phyloP scores from a whole-genome alignment of 768 basidiomycete species.

The Termitomyces sp. region DNA sequence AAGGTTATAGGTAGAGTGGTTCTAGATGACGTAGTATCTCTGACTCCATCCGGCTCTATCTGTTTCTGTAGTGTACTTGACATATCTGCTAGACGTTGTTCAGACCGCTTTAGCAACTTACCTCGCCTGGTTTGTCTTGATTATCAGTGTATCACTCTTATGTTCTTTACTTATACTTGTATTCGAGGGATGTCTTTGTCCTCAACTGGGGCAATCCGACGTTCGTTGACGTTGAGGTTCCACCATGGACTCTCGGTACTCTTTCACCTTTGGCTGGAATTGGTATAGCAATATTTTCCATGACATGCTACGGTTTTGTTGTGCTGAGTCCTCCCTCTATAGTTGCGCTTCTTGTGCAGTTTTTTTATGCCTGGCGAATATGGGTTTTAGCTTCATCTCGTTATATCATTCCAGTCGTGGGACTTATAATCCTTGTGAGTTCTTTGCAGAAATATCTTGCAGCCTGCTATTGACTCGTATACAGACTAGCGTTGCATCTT shows the following conservation, averaged over 20 bases:
- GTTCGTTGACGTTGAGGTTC: neutral
- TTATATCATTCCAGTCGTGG: neutral
- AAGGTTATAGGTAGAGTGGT: neutral
- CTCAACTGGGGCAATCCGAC: neutral
- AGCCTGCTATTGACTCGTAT: neutral
- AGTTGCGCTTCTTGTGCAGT: neutral
- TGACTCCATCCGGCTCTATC: slow-evolving; percentile 2
- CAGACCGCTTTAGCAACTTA: neutral
- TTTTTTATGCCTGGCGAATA: neutral
- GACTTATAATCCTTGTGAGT: neutral
- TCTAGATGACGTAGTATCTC: neutral
- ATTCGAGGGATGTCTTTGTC: neutral
- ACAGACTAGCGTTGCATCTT: neutral
- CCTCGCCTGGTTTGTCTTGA: neutral
- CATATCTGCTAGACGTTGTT: neutral
- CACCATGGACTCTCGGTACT: neutral
- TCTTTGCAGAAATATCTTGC: neutral
- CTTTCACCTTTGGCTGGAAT: neutral
- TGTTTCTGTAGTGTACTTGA: neutral
- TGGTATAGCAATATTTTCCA: neutral
- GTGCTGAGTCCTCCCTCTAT: neutral
- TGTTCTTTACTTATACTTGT: neutral
- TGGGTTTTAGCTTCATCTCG: neutral
- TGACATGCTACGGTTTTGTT: neutral
- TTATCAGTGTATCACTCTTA: neutral